Conservation (phyloP, 768 basidiomycete species). For the Xerocomellus dryophilus region DNA sequence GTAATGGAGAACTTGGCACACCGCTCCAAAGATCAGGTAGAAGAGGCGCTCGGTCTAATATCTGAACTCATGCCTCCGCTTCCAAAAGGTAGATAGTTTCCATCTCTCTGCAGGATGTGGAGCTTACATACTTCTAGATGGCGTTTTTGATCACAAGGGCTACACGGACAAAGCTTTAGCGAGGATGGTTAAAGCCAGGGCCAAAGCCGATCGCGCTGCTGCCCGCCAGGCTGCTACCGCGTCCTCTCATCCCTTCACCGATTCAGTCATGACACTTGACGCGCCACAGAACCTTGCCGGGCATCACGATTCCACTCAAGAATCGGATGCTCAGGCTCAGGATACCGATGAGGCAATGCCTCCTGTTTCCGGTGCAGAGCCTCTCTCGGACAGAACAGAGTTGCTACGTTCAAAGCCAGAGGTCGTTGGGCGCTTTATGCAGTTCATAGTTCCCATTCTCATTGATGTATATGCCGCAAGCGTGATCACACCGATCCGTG, state of each 20-base stretch:
- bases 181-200: slow-evolving; percentile 75
- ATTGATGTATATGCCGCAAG: slow-evolving; percentile 99
- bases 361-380: slow-evolving; percentile 32
- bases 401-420: slow-evolving; percentile 68
- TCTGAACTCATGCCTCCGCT: slow-evolving; percentile 92
- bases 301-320: slow-evolving; percentile 26
- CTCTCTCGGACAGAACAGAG: slow-evolving; percentile 59
- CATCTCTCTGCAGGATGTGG: not conserved
- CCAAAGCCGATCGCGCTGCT: slow-evolving; percentile 75
- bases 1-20: slow-evolving; percentile 98
- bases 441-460: slow-evolving; percentile 86
- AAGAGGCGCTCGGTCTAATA: slow-evolving; percentile 85
- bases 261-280: slow-evolving; percentile 25
- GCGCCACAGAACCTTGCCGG: slow-evolving; percentile 12
- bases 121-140: slow-evolving; percentile 51
- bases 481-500: slow-evolving; percentile 80
- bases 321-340: slow-evolving; percentile 38
- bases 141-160: slow-evolving; percentile 88
- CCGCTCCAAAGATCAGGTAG: slow-evolving; percentile 94
- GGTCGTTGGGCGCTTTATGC: slow-evolving; percentile 84
- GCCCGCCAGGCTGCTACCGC: slow-evolving; percentile 51
- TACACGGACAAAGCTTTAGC: slow-evolving; percentile 86
- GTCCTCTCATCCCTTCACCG: slow-evolving; percentile 28
- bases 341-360: slow-evolving; percentile 42
- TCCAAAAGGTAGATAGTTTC: slow-evolving; percentile 65